Percentiles rank a stretch among this genome's conserved stretches.
Evolutionary conservation across 257 asterid genomes (phyloP).

Genomic region (Solanum piurae): DNA sequence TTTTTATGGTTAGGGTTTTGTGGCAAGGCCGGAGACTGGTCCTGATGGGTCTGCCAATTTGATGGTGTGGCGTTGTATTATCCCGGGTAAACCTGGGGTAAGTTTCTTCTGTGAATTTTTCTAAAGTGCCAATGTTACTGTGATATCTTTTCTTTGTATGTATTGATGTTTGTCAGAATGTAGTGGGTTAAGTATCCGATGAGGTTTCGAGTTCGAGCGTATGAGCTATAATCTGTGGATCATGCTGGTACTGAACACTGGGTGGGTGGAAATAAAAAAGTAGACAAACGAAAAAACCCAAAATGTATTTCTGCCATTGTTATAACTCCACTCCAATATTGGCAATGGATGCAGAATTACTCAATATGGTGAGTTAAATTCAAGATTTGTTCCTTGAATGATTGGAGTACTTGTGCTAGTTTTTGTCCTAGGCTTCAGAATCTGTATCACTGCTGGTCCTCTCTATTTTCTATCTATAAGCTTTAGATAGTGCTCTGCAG

Average conservation of each 20-base stretch:
- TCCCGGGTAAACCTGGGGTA: constrained; percentile 26
- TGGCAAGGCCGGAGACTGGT: constrained; percentile 21
- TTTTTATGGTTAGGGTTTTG: constrained; percentile 16
- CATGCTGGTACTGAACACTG: no score
- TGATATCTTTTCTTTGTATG: background rate
- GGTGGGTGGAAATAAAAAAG: background rate
- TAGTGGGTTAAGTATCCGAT: background rate
- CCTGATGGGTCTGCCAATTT: constrained; percentile 14
- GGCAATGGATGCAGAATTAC: background rate
- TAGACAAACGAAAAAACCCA: background rate
- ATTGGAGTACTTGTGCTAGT: background rate
- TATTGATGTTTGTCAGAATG: background rate
- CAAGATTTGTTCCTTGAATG: background rate
- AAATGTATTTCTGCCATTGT: background rate
- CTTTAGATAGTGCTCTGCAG: background rate
- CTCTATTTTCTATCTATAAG: background rate
- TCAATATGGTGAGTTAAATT: background rate
- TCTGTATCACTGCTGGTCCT: background rate
- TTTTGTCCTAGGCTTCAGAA: background rate
- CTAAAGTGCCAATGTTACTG: background rate
- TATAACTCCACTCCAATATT: background rate
- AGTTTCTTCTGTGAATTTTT: background rate
- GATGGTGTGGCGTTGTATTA: constrained; percentile 23
- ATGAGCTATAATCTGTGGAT: background rate
- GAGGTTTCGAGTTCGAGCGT: background rate